Evolutionary conservation across 345 rosid species (phyloP).

Genomic region (Brassica juncea): DNA sequence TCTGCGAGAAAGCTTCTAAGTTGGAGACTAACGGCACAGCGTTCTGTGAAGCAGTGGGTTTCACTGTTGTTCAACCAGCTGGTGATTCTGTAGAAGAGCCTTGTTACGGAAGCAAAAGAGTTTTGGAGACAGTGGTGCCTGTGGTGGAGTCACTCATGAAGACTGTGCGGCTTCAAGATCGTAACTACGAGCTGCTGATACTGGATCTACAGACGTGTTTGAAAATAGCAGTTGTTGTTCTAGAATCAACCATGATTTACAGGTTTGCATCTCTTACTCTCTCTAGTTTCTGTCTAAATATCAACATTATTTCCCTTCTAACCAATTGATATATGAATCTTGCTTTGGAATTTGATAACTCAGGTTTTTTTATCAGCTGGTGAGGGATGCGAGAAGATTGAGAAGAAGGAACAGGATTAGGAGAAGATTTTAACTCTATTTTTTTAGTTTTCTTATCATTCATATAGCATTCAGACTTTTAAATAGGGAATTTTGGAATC

Average conservation of each 20-base stretch:
- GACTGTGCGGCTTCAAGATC: background rate
- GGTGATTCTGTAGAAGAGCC: background rate
- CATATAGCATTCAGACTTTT: background rate
- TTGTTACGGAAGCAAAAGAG: background rate
- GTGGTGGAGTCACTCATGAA: background rate
- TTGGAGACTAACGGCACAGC: background rate
- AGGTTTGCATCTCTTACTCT: slow-evolving; percentile 45
- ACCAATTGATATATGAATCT: background rate
- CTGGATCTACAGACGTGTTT: background rate
- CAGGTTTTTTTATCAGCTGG: slow-evolving; percentile 35
- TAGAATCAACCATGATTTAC: slow-evolving; percentile 49
- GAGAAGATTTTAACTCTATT: background rate
- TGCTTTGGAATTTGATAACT: slow-evolving; percentile 4
- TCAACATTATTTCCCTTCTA: background rate
- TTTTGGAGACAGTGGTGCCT: background rate
- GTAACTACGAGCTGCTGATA: background rate
- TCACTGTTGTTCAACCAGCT: background rate
- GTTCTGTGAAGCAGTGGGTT: background rate
- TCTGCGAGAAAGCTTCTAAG: background rate
- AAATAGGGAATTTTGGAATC: background rate
- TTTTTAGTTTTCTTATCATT: slow-evolving; percentile 1
- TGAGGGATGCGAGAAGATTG: slow-evolving; percentile 49
- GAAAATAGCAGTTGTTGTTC: slow-evolving; percentile 53
- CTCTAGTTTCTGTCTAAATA: background rate
- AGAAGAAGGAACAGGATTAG: slow-evolving; percentile 43